Percentiles rank a stretch among this genome's conserved stretches.
These are phyloP conservation scores for Penicillium mononematosum DNA, from an alignment of 495 filamentous ascomycete species.

Conservation along the genomic window DNA sequence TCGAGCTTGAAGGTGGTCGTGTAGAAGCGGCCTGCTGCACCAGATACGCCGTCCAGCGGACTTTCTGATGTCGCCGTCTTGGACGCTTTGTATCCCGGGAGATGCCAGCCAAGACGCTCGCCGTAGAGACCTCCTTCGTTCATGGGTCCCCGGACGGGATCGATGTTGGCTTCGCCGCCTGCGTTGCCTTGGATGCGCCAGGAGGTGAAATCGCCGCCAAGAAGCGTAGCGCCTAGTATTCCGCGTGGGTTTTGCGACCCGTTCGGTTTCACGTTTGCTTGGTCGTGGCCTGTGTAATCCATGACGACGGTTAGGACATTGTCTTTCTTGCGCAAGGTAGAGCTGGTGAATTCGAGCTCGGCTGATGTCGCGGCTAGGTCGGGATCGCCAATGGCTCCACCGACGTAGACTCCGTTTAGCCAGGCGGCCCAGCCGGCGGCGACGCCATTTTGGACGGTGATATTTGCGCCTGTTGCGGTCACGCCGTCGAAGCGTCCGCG, in stretches of 20 bases:
- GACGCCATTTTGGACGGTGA: slow-evolving; percentile 58
- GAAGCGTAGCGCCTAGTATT: slow-evolving; percentile 55
- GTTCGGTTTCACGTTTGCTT: slow-evolving; percentile 56
- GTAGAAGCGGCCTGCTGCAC: slow-evolving; percentile 59
- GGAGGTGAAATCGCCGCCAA: slow-evolving; percentile 47
- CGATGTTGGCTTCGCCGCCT: slow-evolving; percentile 64
- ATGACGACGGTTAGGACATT: slow-evolving; percentile 66
- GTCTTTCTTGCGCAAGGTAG: slow-evolving; percentile 41
- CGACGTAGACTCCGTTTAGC: slow-evolving; percentile 53
- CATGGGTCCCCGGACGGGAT: slow-evolving; percentile 62
- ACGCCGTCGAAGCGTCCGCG: slow-evolving; percentile 60
- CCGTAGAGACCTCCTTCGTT: slow-evolving; percentile 71
- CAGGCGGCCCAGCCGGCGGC: slow-evolving; percentile 56
- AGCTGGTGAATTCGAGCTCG: slow-evolving; percentile 31
- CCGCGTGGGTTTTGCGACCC: slow-evolving; percentile 68
- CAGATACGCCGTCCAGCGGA: slow-evolving; percentile 50
- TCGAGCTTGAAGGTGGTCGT: slow-evolving; percentile 54
- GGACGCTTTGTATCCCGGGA: slow-evolving; percentile 54
- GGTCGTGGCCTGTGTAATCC: slow-evolving; percentile 70
- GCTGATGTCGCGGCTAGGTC: slow-evolving; percentile 28
- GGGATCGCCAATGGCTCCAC: slow-evolving; percentile 55
- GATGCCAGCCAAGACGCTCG: slow-evolving; percentile 66
- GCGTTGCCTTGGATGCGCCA: slow-evolving; percentile 79
- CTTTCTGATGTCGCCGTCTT: slow-evolving; percentile 34
- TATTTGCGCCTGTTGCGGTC: slow-evolving; percentile 58